These are phyloP conservation scores for Backusella psychrophila DNA, from an alignment of 192 early-diverging fungal species.

Conservation along the genomic window DNA sequence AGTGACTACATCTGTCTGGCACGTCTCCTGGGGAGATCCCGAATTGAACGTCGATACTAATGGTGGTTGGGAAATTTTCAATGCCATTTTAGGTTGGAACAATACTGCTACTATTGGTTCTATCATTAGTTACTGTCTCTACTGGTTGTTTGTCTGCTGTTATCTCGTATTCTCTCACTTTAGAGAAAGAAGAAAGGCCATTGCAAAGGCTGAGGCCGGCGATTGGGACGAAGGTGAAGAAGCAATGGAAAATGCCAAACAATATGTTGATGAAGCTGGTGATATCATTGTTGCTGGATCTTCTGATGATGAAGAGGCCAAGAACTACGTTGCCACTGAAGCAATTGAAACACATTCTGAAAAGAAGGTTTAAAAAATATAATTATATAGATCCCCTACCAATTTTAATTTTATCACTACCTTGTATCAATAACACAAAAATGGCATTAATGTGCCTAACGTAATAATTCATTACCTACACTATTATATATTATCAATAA, in stretches of 20 bases:
- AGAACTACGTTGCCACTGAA: neutral
- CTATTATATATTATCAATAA: neutral
- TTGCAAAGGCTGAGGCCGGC: slow-evolving; percentile 9
- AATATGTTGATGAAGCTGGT: slow-evolving; percentile 19
- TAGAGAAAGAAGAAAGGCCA: slow-evolving; percentile 25
- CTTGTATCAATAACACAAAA: neutral
- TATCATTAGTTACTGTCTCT: slow-evolving; percentile 74
- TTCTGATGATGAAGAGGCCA: neutral
- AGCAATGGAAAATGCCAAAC: slow-evolving; percentile 21
- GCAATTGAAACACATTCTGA: neutral
- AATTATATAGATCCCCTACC: neutral
- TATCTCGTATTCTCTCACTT: slow-evolving; percentile 49
- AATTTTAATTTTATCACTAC: slow-evolving; percentile 1
- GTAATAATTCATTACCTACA: neutral
- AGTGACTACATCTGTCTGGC: slow-evolving; percentile 36
- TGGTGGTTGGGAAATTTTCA: slow-evolving; percentile 71
- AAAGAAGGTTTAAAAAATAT: slow-evolving; percentile 3
- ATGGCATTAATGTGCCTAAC: neutral
- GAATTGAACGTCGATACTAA: slow-evolving; percentile 41
- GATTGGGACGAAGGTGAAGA: slow-evolving; percentile 21
- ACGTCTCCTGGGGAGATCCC: slow-evolving; percentile 46
- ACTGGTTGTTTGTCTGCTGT: slow-evolving; percentile 65
- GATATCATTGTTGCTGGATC: slow-evolving; percentile 1
- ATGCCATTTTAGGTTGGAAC: slow-evolving; percentile 72
- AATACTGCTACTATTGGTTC: slow-evolving; percentile 73